Base-by-base conservation (phyloP, 2,329 filamentous ascomycete species). In the Lachnellula arida region DNA sequence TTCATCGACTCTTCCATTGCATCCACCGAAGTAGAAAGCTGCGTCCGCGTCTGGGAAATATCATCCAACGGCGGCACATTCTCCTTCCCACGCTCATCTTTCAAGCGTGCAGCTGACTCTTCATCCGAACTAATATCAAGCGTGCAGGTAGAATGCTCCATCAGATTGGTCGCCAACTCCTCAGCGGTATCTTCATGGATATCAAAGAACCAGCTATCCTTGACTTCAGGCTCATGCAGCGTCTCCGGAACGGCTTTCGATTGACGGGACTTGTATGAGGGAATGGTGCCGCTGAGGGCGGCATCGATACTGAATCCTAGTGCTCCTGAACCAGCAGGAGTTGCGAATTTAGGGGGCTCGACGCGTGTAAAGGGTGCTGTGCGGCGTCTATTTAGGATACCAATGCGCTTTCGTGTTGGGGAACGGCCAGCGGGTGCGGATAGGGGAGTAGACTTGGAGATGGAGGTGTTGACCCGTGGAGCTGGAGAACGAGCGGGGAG, bases 121-220 rank as follows among this genome's bases (percentile, higher is more conserved):
- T 96, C 92, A 65, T 96, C 92, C 22, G 90, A 92, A 63, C 85
- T 91, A 67, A 97, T 91, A 69, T 97, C 93, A 3, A 97, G 81
- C 0, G 87, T 85, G 61, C 87, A 87, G 7, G 93, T 93, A 54
- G 87, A 88, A 75, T 97, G 93, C 73, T 97, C 89, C 75, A 97
- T 89, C 40, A 96, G 77, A 67, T 96, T 97, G 65, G 91, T 90
- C 73, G 94, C 89, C 69, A 96, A 87, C 69, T 97, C 89, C 70
- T 96, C 89, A 7, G 88, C 83, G 0, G 89, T 91, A 72, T 99
- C 93, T 70, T 96, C 90, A 70, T 97, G 87, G 67, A 99, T 97
- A 57, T 93, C 88, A 69, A 99, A 97, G 76, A 88, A 88, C 92
- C 91, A 97, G 56, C 80, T 80, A 35, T 83, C 79, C 68, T 87